Evolutionary conservation across 495 filamentous ascomycete genomes (phyloP).

Genomic region (Hypoxylon perforatum): DNA sequence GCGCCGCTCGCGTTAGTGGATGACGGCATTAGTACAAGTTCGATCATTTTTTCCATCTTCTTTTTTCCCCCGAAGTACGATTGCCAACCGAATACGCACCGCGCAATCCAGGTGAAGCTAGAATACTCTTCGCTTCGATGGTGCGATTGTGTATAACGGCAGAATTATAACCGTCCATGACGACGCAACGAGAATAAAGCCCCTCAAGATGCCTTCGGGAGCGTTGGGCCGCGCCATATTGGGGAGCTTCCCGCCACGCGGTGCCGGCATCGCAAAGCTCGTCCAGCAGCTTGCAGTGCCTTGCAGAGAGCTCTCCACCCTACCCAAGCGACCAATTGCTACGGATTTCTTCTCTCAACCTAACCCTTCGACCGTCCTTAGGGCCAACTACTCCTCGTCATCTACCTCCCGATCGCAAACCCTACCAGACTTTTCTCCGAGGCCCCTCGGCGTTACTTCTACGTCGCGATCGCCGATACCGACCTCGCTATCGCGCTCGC

Average conservation of each 20-base stretch:
- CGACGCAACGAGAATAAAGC: slow-evolving; percentile 34
- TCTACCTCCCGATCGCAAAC: slow-evolving; percentile 26
- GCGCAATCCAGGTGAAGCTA: slow-evolving; percentile 28
- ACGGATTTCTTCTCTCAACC: slow-evolving; percentile 5
- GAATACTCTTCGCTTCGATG: slow-evolving; percentile 31
- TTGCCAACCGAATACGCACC: slow-evolving; percentile 11
- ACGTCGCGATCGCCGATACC: slow-evolving; percentile 16
- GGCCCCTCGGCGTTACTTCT: slow-evolving; percentile 37
- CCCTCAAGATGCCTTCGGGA: slow-evolving; percentile 41
- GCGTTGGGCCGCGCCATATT: slow-evolving; percentile 37
- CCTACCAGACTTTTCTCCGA: slow-evolving; percentile 33
- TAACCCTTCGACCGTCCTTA: slow-evolving; percentile 7
- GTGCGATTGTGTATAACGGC: slow-evolving; percentile 22
- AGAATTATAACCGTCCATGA: slow-evolving; percentile 30
- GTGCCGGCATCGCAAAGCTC: slow-evolving; percentile 37
- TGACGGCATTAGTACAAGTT: slow-evolving; percentile 35
- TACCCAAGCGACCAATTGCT: slow-evolving; percentile 16
- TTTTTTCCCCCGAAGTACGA: slow-evolving; percentile 13
- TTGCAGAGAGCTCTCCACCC: slow-evolving; percentile 14
- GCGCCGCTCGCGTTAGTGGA: slow-evolving; percentile 22
- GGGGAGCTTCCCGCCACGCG: slow-evolving; percentile 31
- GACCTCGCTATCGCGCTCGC: slow-evolving; percentile 25
- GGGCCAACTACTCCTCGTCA: slow-evolving; percentile 15
- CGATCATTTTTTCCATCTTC: slow-evolving; percentile 10
- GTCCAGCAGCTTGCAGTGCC: slow-evolving; percentile 18